Conservation (phyloP, 2,329 filamentous ascomycete species). For the Sclerotinia glacialis region DNA sequence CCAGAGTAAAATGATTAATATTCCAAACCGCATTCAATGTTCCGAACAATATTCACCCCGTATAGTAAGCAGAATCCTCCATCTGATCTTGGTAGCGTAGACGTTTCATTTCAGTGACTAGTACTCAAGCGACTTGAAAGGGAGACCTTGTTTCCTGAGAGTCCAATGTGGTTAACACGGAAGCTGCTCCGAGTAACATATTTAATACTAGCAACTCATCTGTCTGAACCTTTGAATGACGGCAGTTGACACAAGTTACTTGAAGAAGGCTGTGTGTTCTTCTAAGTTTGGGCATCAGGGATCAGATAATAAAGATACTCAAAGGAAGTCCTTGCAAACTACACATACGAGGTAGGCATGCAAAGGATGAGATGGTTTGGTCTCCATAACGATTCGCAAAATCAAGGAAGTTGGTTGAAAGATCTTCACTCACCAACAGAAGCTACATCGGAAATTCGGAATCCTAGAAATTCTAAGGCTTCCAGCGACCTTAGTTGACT, state of each 20-base stretch:
- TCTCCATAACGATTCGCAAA: not conserved
- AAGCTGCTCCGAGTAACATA: not conserved
- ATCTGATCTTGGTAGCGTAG: not conserved
- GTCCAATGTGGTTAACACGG: not conserved
- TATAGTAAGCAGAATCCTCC: not conserved
- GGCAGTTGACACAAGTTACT: not conserved
- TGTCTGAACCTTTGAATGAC: not conserved
- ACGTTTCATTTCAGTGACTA: not conserved
- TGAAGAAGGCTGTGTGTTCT: not conserved
- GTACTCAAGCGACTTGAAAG: not conserved
- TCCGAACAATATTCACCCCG: not conserved
- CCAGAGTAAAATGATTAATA: not conserved
- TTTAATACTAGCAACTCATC: not conserved
- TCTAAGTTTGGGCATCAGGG: not conserved
- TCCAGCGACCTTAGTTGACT: not conserved
- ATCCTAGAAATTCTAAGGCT: not conserved
- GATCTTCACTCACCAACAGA: not conserved
- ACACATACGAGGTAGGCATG: slow-evolving; percentile 1
- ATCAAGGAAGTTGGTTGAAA: not conserved
- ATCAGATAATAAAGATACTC: not conserved
- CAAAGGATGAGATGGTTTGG: not conserved
- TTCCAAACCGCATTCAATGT: not conserved
- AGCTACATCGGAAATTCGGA: not conserved
- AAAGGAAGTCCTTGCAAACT: not conserved
- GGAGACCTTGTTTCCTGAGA: not conserved